Base-by-base conservation (phyloP, 2,329 filamentous ascomycete genomes). In the Balansia obtecta region DNA sequence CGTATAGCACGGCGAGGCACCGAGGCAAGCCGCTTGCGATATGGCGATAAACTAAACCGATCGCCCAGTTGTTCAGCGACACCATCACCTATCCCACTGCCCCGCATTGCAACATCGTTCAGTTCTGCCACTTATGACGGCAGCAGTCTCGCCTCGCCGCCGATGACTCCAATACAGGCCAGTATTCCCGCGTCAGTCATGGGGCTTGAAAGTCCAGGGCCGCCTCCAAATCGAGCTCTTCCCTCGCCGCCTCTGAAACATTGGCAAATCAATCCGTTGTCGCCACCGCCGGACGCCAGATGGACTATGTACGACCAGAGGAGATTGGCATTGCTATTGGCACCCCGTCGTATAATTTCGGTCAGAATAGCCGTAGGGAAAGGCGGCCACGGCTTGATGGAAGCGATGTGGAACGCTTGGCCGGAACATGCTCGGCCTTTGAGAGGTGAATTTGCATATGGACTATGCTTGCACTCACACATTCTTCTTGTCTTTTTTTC, bases 141-240 rank as follows among this genome's bases (percentile, higher is more conserved):
- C 40, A 43, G 20, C 13, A 22, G 33, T 16, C 39, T 45, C n/a
- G 16, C 45, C 13, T 51, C 51, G 22, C 22, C 47, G 11, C 54
- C 48, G 5, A 42, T 38, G 18, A 51, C 54, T 9, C 48, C 55
- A 30, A 18, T 30, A 6, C 39, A 48, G 11, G 46, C 10, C 20
- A 30, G 27, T 2, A 18, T 46, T 4, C 51, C 55, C 1, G 51
- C 54, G 3, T 52, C 54, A n/a, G 50, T 60, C 44, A 50, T 53
- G 40, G 39, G 51, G 34, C 53, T 64, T 22, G 55, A 57, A n/a
- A 60, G 63, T 30, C 60, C 68, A 18, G 70, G 72, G 0, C 72
- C 74, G 0, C 72, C 73, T 0, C 73, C 74, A 0, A 70, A 55
- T 5, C 63, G 66, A n/a, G 69, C 70, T 3, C 65, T 76, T 2